Conservation (phyloP, 805 yeast species). For the Candida sithepensis region DNA sequence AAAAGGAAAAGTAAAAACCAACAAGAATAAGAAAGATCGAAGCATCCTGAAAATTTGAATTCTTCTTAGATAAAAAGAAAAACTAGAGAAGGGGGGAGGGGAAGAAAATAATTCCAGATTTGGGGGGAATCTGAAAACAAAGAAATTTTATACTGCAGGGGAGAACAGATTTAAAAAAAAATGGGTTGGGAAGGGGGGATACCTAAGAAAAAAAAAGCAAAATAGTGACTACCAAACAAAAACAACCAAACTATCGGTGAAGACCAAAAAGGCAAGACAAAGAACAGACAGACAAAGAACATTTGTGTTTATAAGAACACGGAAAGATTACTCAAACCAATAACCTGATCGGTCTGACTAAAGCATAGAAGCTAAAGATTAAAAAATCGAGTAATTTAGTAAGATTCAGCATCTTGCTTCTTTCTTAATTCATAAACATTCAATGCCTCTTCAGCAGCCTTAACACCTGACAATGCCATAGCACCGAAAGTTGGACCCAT, state of each 20-base stretch:
- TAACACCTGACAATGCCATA: constrained; percentile 74
- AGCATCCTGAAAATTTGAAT: background rate
- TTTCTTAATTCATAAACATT: constrained; percentile 29
- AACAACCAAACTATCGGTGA: background rate
- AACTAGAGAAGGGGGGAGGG: no score
- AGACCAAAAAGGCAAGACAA: background rate
- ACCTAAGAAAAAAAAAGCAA: background rate
- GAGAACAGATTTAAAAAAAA: background rate
- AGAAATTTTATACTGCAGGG: background rate
- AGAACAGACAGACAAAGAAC: constrained; percentile 21
- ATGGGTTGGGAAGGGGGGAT: background rate
- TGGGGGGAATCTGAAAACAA: background rate
- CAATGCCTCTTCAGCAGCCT: constrained; percentile 59
- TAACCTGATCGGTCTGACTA: background rate
- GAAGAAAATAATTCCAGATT: background rate
- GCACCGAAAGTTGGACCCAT: constrained; percentile 88
- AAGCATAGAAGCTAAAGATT: background rate
- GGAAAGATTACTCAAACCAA: background rate
- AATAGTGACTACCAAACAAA: background rate
- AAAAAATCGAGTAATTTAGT: constrained; percentile 5
- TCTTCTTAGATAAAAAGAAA: no score
- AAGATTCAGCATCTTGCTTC: constrained; percentile 22
- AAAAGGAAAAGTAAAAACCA: background rate
- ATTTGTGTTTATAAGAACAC: background rate
- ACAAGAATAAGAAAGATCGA: no score